phyloP scores from a whole-genome alignment of 108 stramenopile genomes.

The Cyclotella atomus region DNA sequence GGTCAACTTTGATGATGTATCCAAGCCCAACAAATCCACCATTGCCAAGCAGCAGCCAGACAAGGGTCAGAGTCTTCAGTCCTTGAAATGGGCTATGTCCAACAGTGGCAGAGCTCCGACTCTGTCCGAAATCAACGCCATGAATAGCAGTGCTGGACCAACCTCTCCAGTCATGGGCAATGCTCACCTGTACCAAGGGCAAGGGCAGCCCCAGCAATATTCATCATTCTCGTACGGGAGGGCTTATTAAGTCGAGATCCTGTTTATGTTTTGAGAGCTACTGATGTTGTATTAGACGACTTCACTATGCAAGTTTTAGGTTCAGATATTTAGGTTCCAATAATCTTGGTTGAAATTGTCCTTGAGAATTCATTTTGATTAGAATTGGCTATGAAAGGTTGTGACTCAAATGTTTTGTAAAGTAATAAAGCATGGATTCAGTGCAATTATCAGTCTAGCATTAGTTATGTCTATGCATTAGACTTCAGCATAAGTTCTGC shows the following conservation, averaged over 20 bases:
- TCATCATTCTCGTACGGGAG: too few relatives aligned
- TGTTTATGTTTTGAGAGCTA: background rate
- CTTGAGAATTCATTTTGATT: too few relatives aligned
- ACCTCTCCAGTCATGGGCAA: background rate
- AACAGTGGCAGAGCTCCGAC: constrained; percentile 30
- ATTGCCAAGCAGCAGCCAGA: background rate
- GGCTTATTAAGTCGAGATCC: constrained; percentile 1
- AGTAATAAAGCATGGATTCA: too few relatives aligned
- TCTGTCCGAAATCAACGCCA: constrained; percentile 32
- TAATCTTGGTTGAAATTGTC: background rate
- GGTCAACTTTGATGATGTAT: constrained; percentile 50
- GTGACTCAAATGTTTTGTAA: too few relatives aligned
- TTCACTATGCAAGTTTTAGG: background rate
- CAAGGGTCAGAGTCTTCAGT: constrained; percentile 2
- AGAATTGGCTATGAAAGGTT: too few relatives aligned
- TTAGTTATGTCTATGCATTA: too few relatives aligned
- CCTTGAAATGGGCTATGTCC: constrained; percentile 22
- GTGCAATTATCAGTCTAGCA: too few relatives aligned
- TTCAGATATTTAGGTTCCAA: background rate
- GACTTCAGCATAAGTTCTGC: constrained; percentile 13
- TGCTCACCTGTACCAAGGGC: background rate
- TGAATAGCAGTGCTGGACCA: background rate
- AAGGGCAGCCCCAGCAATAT: background rate
- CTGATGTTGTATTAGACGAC: background rate
- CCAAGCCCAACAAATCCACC: constrained; percentile 5